phyloP scores from a whole-genome alignment of 768 basidiomycete species.

The Leucosporidium creatinivorum region DNA sequence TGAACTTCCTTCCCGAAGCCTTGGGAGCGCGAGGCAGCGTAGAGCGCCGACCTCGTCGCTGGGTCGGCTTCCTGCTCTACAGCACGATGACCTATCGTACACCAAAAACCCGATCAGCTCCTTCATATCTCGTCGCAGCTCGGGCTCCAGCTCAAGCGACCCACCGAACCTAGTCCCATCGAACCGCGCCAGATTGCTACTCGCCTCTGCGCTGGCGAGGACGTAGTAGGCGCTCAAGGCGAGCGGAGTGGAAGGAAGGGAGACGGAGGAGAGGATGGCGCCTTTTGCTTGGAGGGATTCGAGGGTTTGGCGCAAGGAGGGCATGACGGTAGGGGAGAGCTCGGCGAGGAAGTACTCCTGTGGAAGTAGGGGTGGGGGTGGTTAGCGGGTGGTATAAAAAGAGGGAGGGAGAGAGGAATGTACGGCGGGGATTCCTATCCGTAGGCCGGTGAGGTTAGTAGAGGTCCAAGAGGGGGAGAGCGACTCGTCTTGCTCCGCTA shows the following conservation, averaged over 20 bases:
- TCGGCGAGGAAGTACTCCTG: conserved; percentile 67
- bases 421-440: conserved; percentile 23
- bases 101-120: not conserved
- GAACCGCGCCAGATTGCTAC: conserved; percentile 81
- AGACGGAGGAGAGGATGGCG: conserved; percentile 63
- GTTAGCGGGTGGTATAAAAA: not conserved
- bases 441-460: conserved; percentile 1
- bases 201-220: conserved; percentile 87
- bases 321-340: conserved; percentile 48
- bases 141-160: conserved; percentile 13
- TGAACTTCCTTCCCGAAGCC: conserved; percentile 80
- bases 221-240: conserved; percentile 92
- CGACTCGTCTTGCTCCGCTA: not conserved
- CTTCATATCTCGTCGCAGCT: not conserved
- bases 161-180: conserved; percentile 79
- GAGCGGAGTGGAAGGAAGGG: conserved; percentile 60
- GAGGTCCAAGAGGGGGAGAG: not conserved
- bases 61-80: not conserved
- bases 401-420: not conserved
- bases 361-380: too few species aligned
- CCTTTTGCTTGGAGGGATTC: conserved; percentile 49
- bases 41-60: conserved; percentile 41
- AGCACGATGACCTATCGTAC: not conserved
- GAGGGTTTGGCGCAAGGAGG: conserved; percentile 47
- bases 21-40: conserved; percentile 58